A percentile compares a stretch with the other conserved stretches of the same genome.
Evolutionary conservation across 371 early-diverging fungal species (phyloP).

Genomic region (Phascolomyces articulosus): DNA sequence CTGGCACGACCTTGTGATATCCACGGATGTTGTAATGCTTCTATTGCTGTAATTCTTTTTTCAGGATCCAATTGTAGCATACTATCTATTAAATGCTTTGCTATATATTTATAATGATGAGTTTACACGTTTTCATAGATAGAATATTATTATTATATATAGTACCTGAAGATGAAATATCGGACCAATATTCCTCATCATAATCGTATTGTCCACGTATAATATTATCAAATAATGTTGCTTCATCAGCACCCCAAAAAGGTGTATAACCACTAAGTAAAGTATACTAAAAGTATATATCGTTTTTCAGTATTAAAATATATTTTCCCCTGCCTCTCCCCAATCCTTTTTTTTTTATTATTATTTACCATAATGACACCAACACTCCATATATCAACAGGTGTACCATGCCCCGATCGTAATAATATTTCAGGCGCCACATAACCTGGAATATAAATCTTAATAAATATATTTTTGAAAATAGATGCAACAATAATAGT

Average conservation of each 20-base stretch:
- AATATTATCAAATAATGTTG: constrained; percentile 42
- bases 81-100: constrained; percentile 79
- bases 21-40: constrained; percentile 82
- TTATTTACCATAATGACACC: constrained; percentile 79
- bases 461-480: too few relatives aligned
- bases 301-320: not conserved
- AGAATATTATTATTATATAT: too few relatives aligned
- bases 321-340: too few relatives aligned
- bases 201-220: constrained; percentile 72
- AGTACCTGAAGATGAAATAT: constrained; percentile 75
- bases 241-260: constrained; percentile 67
- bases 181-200: constrained; percentile 80
- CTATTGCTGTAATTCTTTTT: constrained; percentile 70
- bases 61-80: constrained; percentile 75
- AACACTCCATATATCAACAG: constrained; percentile 89
- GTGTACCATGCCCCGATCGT: constrained; percentile 68
- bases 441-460: too few relatives aligned
- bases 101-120: constrained; percentile 34
- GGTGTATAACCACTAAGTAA: constrained; percentile 89
- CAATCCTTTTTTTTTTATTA: not conserved
- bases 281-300: constrained; percentile 53
- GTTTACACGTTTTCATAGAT: too few relatives aligned
- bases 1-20: constrained; percentile 43
- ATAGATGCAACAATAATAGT: too few relatives aligned
- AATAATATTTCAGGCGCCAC: constrained; percentile 87